Evolutionary conservation across 371 early-diverging fungal genomes (phyloP).

Genomic region (Lichtheimia ramosa): DNA sequence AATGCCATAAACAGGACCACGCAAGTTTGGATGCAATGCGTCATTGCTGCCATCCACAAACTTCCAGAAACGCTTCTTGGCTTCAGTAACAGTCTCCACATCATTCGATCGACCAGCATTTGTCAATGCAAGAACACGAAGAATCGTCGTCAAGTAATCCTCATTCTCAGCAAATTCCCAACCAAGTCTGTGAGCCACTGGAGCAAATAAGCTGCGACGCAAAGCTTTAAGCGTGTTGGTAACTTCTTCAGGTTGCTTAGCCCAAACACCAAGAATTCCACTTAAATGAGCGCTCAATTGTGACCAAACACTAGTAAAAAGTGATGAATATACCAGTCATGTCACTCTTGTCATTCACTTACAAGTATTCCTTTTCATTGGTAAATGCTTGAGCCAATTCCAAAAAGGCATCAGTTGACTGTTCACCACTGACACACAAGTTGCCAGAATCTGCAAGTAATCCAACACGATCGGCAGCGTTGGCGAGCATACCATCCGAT

Average conservation of each 20-base stretch:
- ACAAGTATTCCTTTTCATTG: conserved; percentile 53
- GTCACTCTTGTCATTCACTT: conserved; percentile 12
- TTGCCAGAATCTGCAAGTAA: conserved; percentile 68
- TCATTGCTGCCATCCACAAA: conserved; percentile 39
- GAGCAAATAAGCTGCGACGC: conserved; percentile 56
- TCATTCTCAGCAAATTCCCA: conserved; percentile 55
- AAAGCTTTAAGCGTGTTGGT: conserved; percentile 47
- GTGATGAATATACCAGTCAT: not conserved
- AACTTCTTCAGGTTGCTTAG: conserved; percentile 47
- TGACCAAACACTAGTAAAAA: conserved; percentile 35
- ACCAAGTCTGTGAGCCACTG: conserved; percentile 60
- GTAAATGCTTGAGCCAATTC: conserved; percentile 50
- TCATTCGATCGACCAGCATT: conserved; percentile 48
- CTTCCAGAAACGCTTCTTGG: conserved; percentile 47
- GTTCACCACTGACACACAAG: conserved; percentile 58
- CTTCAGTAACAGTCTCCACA: conserved; percentile 32
- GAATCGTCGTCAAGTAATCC: conserved; percentile 49
- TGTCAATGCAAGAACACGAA: conserved; percentile 45
- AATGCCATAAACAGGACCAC: conserved; percentile 77
- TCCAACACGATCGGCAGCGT: conserved; percentile 68
- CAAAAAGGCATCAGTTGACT: conserved; percentile 55
- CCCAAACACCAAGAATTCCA: conserved; percentile 53
- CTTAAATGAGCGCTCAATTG: conserved; percentile 56
- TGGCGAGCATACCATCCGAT: conserved; percentile 46
- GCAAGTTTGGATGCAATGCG: conserved; percentile 82